Percentiles rank a stretch among this genome's conserved stretches.
Conservation (phyloP, 176 grass and related monocot genomes). For the Musa acuminata region DNA sequence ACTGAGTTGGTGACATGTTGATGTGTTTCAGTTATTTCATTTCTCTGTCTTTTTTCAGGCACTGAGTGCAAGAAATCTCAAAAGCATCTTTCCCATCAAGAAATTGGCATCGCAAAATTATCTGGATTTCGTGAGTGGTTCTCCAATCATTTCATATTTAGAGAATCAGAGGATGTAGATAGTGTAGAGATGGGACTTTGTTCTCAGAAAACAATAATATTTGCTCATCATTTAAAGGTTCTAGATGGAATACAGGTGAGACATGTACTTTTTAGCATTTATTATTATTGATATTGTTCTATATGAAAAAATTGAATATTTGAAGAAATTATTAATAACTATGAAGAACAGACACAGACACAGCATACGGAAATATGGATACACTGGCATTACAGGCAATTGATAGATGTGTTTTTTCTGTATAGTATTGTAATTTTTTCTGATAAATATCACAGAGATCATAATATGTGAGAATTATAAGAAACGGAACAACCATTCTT, state of each 20-base stretch:
- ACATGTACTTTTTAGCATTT: conserved; percentile 8
- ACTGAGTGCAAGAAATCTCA: conserved; percentile 50
- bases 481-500: too few species aligned
- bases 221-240: conserved; percentile 95
- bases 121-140: conserved; percentile 89
- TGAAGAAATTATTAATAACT: background rate
- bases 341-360: background rate
- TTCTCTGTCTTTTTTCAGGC: conserved; percentile 23
- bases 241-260: conserved; percentile 94
- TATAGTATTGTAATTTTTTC: too few species aligned
- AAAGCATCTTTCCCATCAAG: conserved; percentile 53
- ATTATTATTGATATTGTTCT: background rate
- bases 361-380: background rate
- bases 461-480: too few species aligned
- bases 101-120: conserved; percentile 89
- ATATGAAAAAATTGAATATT: background rate
- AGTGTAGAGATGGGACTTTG: conserved; percentile 35
- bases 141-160: conserved; percentile 55
- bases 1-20: background rate
- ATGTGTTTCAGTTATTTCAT: background rate
- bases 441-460: too few species aligned
- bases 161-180: conserved; percentile 31
- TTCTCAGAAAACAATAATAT: conserved; percentile 89
- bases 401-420: too few species aligned
- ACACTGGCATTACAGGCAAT: background rate